Conservation (phyloP, 148 eudicot genomes). For the Rhododendron ovatum region DNA sequence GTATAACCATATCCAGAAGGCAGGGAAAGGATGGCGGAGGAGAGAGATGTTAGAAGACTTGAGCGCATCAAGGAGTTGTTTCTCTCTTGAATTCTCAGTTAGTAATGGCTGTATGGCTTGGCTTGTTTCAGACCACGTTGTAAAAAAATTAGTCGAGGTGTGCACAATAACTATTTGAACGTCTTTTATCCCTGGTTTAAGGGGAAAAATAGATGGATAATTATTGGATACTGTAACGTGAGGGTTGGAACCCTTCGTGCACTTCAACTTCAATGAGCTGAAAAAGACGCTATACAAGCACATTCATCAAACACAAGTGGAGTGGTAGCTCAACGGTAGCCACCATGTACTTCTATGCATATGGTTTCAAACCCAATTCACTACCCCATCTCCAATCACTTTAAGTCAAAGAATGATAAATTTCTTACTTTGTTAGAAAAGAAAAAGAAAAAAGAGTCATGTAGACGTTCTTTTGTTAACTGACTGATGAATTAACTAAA, state of each 20-base stretch:
- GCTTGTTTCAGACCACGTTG: background rate
- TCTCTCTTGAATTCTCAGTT: background rate
- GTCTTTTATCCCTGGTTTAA: background rate
- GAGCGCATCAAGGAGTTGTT: background rate
- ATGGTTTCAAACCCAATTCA: background rate
- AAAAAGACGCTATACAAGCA: no score
- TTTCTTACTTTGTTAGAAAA: no score
- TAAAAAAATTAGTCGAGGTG: no score
- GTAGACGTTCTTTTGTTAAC: background rate
- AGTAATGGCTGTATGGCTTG: background rate
- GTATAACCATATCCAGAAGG: background rate
- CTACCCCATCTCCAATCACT: background rate
- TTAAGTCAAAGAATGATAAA: no score
- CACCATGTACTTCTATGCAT: background rate
- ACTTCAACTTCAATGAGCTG: background rate
- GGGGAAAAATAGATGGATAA: background rate
- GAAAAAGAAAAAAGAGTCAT: background rate
- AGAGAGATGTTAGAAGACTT: background rate
- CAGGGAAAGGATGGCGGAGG: background rate
- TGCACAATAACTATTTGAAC: background rate
- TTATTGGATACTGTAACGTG: background rate
- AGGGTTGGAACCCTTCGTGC: background rate
- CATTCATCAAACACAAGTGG: background rate
- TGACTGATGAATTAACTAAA: background rate
- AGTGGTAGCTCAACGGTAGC: background rate